Evolutionary conservation across 371 early-diverging fungal genomes (phyloP).

Genomic region (Haplosporangium sp.): DNA sequence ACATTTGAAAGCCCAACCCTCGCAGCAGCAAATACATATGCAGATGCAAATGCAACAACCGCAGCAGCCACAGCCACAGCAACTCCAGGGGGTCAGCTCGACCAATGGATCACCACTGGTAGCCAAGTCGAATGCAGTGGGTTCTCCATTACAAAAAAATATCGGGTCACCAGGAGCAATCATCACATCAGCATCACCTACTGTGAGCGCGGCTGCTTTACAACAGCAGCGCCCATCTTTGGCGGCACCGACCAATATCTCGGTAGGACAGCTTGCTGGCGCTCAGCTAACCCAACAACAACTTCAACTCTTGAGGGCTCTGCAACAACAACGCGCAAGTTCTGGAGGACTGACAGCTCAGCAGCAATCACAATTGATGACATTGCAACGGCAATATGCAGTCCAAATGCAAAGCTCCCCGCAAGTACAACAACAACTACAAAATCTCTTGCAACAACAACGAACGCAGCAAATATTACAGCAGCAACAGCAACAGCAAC

Average conservation of each 20-base stretch:
- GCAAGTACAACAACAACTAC: not conserved
- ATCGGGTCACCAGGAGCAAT: constrained; percentile 29
- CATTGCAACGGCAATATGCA: no score
- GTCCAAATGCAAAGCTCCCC: no score
- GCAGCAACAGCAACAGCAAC: constrained; percentile 31
- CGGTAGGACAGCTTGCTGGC: constrained; percentile 1
- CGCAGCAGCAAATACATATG: constrained; percentile 16
- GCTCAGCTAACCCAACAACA: constrained; percentile 17
- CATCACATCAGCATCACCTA: constrained; percentile 28
- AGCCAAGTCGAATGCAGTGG: constrained; percentile 24
- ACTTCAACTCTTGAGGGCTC: constrained; percentile 14
- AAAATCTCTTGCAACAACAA: constrained; percentile 25
- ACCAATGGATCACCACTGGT: constrained; percentile 29
- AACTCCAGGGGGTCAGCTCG: constrained; percentile 20
- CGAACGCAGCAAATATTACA: constrained; percentile 23
- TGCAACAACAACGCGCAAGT: constrained; percentile 31
- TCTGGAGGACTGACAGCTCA: constrained; percentile 30
- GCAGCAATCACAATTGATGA: constrained; percentile 56
- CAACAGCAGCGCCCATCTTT: constrained; percentile 30
- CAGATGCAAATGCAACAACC: constrained; percentile 16
- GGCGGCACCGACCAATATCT: not conserved
- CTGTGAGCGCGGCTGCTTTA: constrained; percentile 22
- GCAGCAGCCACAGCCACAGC: constrained; percentile 13
- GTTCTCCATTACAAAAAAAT: constrained; percentile 48
- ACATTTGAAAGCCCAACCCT: constrained; percentile 17